A percentile compares a stretch with the other conserved stretches of the same genome.
phyloP scores from a whole-genome alignment of 2,329 filamentous ascomycete genomes.

The Pseudocercospora fuligena region DNA sequence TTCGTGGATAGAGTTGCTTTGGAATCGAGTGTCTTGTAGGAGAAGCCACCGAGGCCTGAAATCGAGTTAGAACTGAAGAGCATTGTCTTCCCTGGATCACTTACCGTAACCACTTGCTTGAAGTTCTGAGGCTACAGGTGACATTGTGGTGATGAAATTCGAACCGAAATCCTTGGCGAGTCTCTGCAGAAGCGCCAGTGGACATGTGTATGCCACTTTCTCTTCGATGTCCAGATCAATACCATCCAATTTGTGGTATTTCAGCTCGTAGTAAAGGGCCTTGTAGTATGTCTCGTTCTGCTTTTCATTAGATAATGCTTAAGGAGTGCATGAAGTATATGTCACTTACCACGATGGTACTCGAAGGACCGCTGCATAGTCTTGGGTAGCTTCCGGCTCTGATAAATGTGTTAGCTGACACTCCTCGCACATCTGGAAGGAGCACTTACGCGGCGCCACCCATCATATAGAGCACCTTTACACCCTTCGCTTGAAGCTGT shows the following conservation, averaged over 20 bases:
- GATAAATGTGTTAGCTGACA: neutral
- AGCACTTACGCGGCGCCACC: slow-evolving; percentile 23
- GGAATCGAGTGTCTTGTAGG: slow-evolving; percentile 31
- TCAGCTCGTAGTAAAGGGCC: slow-evolving; percentile 34
- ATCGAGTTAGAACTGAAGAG: neutral
- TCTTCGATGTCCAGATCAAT: slow-evolving; percentile 41
- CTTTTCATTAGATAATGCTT: neutral
- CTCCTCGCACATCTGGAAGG: neutral
- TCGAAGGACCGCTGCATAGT: slow-evolving; percentile 29
- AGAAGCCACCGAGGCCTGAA: slow-evolving; percentile 32
- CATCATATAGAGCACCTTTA: slow-evolving; percentile 39
- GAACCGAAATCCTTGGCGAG: slow-evolving; percentile 35
- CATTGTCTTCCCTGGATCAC: neutral
- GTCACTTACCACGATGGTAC: slow-evolving; percentile 13
- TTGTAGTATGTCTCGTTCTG: slow-evolving; percentile 35
- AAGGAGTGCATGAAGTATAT: neutral
- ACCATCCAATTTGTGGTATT: slow-evolving; percentile 34
- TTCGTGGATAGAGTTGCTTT: slow-evolving; percentile 26
- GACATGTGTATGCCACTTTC: slow-evolving; percentile 30
- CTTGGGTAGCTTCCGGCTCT: slow-evolving; percentile 31
- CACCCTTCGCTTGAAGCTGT: slow-evolving; percentile 32
- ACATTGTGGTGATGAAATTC: slow-evolving; percentile 39
- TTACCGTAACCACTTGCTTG: slow-evolving; percentile 23
- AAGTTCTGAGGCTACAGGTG: slow-evolving; percentile 38
- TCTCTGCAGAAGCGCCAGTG: slow-evolving; percentile 34